Percentiles rank a stretch among this genome's conserved stretches.
Conservation (phyloP, 208 protist genomes). For the Phytomonas sp. region DNA sequence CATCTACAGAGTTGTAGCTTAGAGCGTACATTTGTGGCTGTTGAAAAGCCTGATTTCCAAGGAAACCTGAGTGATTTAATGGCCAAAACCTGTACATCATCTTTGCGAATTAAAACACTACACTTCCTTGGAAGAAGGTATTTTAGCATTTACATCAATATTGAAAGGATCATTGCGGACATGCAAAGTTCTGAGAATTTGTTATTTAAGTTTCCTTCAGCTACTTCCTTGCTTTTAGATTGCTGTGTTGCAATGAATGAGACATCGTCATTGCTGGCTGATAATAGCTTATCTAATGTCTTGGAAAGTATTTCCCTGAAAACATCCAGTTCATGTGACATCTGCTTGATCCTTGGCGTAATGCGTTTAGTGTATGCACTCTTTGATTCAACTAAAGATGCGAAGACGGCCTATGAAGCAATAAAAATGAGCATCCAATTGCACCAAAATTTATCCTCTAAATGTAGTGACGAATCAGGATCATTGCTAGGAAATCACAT, state of each 20-base stretch:
- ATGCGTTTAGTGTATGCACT: background rate
- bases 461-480: background rate
- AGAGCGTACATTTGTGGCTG: constrained; percentile 33
- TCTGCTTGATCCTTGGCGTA: background rate
- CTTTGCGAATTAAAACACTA: constrained; percentile 15
- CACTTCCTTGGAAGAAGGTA: constrained; percentile 18
- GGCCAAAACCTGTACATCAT: constrained; percentile 22
- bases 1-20: constrained; percentile 70
- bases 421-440: background rate
- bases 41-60: background rate
- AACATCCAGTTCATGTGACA: background rate
- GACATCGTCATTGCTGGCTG: constrained; percentile 6
- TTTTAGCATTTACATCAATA: constrained; percentile 23
- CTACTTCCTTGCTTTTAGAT: background rate
- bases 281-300: background rate
- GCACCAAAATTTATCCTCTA: background rate
- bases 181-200: background rate
- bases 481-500: background rate
- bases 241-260: background rate
- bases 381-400: background rate
- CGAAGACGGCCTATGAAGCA: background rate
- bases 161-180: constrained; percentile 15
- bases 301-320: background rate
- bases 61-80: constrained; percentile 14
- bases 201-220: background rate